Percentiles rank a stretch among this genome's conserved stretches.
These are phyloP conservation scores for Saccharomyces hybrid DNA, from an alignment of 1,139 yeast species.

Conservation along the genomic window DNA sequence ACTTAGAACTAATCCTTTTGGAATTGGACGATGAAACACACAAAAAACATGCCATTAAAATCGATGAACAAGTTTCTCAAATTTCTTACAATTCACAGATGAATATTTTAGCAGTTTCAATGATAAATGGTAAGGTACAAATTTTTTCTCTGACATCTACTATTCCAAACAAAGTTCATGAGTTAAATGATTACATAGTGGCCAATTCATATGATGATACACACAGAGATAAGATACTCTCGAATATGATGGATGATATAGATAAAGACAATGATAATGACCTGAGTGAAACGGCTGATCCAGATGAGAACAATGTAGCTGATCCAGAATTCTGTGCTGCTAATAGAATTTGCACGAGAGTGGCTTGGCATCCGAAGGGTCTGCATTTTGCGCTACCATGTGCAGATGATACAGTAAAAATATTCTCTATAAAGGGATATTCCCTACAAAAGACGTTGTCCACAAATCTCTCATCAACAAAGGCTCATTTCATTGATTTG, in stretches of 20 bases:
- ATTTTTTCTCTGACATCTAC: constrained; percentile 53
- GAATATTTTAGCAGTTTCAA: constrained; percentile 53
- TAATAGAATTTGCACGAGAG: constrained; percentile 37
- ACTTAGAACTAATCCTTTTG: constrained; percentile 51
- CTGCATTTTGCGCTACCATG: constrained; percentile 53
- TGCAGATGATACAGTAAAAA: constrained; percentile 32
- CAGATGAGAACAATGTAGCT: constrained; percentile 16
- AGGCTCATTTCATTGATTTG: constrained; percentile 41
- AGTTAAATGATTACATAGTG: constrained; percentile 39
- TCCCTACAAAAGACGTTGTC: constrained; percentile 20
- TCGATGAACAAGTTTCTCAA: constrained; percentile 52
- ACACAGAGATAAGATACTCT: constrained; percentile 12
- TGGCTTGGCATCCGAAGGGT: constrained; percentile 60
- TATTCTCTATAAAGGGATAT: constrained; percentile 21
- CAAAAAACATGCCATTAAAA: constrained; percentile 31
- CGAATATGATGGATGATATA: constrained; percentile 19
- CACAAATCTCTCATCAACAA: constrained; percentile 19
- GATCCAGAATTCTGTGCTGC: constrained; percentile 29
- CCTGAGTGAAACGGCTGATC: constrained; percentile 22
- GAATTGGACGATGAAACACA: constrained; percentile 40
- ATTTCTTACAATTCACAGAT: constrained; percentile 57
- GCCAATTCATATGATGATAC: constrained; percentile 30
- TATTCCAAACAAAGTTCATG: constrained; percentile 36
- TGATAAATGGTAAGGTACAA: constrained; percentile 60
- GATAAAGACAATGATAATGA: constrained; percentile 34